Percentiles rank a stretch among this genome's conserved stretches.
phyloP scores from a whole-genome alignment of 495 filamentous ascomycete genomes.

The Aspergillus nanangensis region DNA sequence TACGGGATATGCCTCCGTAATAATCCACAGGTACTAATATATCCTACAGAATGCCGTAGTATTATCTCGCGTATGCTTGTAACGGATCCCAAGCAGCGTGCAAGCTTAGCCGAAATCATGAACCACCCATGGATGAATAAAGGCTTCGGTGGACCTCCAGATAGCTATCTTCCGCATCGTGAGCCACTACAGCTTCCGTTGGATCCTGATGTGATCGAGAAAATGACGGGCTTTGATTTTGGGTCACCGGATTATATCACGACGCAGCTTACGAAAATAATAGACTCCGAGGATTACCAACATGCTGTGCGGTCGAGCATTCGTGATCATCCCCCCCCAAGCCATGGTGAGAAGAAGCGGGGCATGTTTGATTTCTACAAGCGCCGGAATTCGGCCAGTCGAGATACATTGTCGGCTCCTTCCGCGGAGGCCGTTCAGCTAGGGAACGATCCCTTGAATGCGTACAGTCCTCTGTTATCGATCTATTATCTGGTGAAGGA shows the following conservation, averaged over 20 bases:
- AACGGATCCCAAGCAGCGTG: constrained; percentile 84
- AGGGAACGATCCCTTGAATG: constrained; percentile 86
- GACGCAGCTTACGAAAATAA: constrained; percentile 71
- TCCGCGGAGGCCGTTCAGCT: constrained; percentile 80
- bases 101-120: constrained; percentile 88
- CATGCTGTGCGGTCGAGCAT: constrained; percentile 65
- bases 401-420: constrained; percentile 81
- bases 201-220: constrained; percentile 75
- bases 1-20: neutral
- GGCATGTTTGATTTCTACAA: constrained; percentile 98
- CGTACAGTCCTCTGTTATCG: constrained; percentile 87
- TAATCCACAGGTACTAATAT: neutral
- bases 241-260: constrained; percentile 79
- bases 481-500: constrained; percentile 95
- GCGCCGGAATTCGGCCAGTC: constrained; percentile 83
- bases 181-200: constrained; percentile 83
- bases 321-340: constrained; percentile 58
- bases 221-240: constrained; percentile 99
- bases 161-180: constrained; percentile 81
- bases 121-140: constrained; percentile 97
- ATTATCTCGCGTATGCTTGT: constrained; percentile 96
- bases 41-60: constrained; percentile 76
- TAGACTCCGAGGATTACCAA: constrained; percentile 91
- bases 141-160: constrained; percentile 77
- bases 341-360: constrained; percentile 77